Conservation (phyloP, 2,329 filamentous ascomycete species). For the Penicillium sp. region DNA sequence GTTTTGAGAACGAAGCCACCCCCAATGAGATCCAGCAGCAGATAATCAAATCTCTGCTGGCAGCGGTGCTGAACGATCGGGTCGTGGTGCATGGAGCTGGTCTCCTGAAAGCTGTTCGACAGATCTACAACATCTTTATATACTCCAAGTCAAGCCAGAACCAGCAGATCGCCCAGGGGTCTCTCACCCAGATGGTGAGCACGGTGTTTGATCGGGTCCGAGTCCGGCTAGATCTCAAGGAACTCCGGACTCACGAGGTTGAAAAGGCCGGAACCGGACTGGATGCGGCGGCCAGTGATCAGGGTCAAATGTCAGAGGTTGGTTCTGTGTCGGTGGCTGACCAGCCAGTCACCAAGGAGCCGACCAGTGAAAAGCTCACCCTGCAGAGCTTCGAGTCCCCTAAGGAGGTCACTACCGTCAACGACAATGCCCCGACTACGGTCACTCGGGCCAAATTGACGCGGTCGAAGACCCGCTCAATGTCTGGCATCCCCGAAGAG, state of each 20-base stretch:
- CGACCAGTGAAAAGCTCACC: conserved; percentile 55
- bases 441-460: conserved; percentile 56
- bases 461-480: conserved; percentile 45
- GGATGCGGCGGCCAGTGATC: conserved; percentile 42
- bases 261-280: conserved; percentile 35
- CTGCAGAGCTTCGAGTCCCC: conserved; percentile 65
- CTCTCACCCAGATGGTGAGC: conserved; percentile 95
- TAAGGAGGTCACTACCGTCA: conserved; percentile 63
- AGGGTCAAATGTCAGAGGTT: conserved; percentile 45
- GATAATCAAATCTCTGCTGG: conserved; percentile 93
- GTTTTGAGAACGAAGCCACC: conserved; percentile 94
- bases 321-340: conserved; percentile 34
- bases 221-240: conserved; percentile 78
- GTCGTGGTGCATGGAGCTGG: conserved; percentile 97
- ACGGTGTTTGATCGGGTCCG: conserved; percentile 97
- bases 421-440: conserved; percentile 63
- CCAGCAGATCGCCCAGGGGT: conserved; percentile 95
- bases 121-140: conserved; percentile 98
- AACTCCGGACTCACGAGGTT: conserved; percentile 57
- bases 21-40: conserved; percentile 89
- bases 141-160: conserved; percentile 90
- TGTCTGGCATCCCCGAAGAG: conserved; percentile 35
- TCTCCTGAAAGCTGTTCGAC: conserved; percentile 88
- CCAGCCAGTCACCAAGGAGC: conserved; percentile 51
- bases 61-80: conserved; percentile 96